Evolutionary conservation across 2,329 filamentous ascomycete genomes (phyloP), one percentile per base, ranked within the genome.

Genomic region (Cladophialophora carrionii): DNA sequence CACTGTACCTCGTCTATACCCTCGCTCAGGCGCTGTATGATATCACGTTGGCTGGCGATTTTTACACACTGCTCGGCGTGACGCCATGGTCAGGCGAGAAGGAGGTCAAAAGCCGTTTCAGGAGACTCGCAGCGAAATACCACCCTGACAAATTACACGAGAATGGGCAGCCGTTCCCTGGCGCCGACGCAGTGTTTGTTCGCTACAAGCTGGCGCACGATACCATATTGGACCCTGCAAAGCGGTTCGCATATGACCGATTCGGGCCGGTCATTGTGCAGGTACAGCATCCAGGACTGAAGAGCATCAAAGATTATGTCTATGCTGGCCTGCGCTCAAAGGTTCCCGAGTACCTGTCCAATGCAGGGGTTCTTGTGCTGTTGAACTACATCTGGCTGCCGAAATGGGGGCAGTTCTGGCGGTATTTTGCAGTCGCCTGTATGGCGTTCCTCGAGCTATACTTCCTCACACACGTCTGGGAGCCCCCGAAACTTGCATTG

Each of bases 21-120:
- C 87, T 98, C 73, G 95, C 93, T 80, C 94, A 98, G 79, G 90
- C 92, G 73, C 91, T 96, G 82, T 87, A 90, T 80, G 87, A 91
- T 68, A 83, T 96, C 31, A 89, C 87, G 68, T 81, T 84, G 52
- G 81, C 83, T 1, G 87, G 89, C 20, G 88, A 91, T 76, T 96
- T 90, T 80, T 98, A 97, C 80, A 82, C 85, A 54, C 85, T 89
- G 68, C 85, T 99, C 0, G 87, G 87, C 41, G 85, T 97, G 0
- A 81, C 88, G 12, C 82, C 88, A 43, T 63, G 66, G 62, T 77
- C 84, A 63, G 89, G 90, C 10, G 92, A 96, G 60, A 86, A 86
- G 72, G 87, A 89, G 12, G 85, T 99, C 75, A 95, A 96, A 78
- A 89, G 89, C 24, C 87, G 88, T 61, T 97, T 97, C 80, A 87